Evolutionary conservation across 139 green algal species (phyloP), one percentile per base, ranked within the genome.

Genomic region (Ulvella scutata): DNA sequence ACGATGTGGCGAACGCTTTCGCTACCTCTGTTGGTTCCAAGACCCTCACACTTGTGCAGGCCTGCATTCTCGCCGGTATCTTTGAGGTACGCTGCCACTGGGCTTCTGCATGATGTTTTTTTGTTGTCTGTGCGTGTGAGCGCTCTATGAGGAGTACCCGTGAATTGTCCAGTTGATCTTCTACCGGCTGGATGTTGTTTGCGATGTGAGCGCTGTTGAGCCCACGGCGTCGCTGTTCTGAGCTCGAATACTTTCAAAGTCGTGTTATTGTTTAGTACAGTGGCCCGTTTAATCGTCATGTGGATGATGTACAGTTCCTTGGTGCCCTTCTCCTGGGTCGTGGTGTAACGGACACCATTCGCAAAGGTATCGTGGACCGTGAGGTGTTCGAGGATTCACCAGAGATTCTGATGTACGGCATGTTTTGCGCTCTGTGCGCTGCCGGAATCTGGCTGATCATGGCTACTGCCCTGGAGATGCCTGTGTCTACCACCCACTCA

Each of bases 401-500:
- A 29, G 81, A 85, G 75, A 29, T 85, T 2, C 79, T 78, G 38
- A 83, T 82, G 81, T 87, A 83, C 44, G 83, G 83, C 38, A 85
- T 87, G 79, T 62, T 87, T 26, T 83, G 80, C 59, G 72, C 73
- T 4, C 61, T 87, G 1, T 72, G 74, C 4, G 78, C 78, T 2
- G 80, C 83, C 3, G 72, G 77, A 51, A 23, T 80, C 1, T 87
- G 80, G 80, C 40, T 87, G 23, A 61, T 79, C 39, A 2, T 86
- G 0, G 86, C 86, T 21, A 84, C 82, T 0, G 80, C 82, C 77
- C 43, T 83, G 60, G 78, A 82, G 72, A 76, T 89, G 43, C 82
- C 85, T 3, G 87, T 92, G 31, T 88, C 81, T 23, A 88, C 81
- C 21, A 91, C 86, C 21, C 86, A 88, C 72, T 81, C 83, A 40